Evolutionary conservation across 2,329 filamentous ascomycete species (phyloP), one percentile per base, ranked within the genome.

Genomic region (Xylariales sp.): DNA sequence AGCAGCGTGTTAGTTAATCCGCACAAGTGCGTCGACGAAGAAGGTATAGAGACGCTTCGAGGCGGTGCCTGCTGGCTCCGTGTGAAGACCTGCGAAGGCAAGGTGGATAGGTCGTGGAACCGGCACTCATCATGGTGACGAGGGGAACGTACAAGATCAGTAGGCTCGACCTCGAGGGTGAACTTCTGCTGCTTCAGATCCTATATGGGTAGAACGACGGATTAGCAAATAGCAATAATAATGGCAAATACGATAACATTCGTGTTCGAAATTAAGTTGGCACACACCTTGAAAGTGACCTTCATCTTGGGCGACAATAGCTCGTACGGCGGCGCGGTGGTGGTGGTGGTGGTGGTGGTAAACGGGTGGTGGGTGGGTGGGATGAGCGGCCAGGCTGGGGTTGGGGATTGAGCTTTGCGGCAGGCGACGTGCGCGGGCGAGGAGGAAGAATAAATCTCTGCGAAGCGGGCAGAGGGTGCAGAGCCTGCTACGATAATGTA

Each of bases 111-210:
- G 33, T 15, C 30, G 23, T 28, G 29, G 31, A 37, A 45, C 40
- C 28, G 35, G 45, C 40, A 47, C 40, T 44, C 38, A 46, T 49
- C 42, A 44, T 50, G 45, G 60, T 59, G 61, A 56, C 51, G 55
- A n/a, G n/a, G n/a, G n/a, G n/a, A n/a, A 63, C 85, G 56, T 83
- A 96, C 90, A 63, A 88, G 86, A 62, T 96, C 90, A 49, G 85
- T 83, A 47, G 90, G 88, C 65, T 97, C 90, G 59, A 89, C 88
- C 53, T 97, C 91, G 72, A 98, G 85, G 58, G 83, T 82, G 70
- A 98, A 98, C 74, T 96, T 96, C 65, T 96, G 87, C 68, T 97
- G 93, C 76, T 96, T 97, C 59, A 98, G 78, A 72, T 98, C 93
- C 90, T 96, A 50, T 40, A 42, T 38, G 45, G n/a, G n/a, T n/a